Evolutionary conservation across 805 yeast genomes (phyloP).

Genomic region (Candida bentonensis): DNA sequence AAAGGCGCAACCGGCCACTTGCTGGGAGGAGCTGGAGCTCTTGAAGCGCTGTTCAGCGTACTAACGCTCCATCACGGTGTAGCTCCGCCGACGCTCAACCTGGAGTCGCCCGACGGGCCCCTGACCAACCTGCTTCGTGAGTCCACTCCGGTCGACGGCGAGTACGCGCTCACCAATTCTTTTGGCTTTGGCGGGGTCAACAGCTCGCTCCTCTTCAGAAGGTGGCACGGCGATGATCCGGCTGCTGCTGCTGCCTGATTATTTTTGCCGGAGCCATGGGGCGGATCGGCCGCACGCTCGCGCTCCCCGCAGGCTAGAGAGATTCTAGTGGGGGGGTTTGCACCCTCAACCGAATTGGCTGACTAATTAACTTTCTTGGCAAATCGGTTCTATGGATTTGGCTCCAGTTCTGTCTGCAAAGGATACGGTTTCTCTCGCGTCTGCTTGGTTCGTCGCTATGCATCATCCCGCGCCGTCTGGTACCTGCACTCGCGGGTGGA

Average conservation of each 20-base stretch:
- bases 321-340: not conserved
- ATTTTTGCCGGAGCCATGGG: not conserved
- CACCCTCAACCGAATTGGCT: not conserved
- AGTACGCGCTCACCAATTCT: constrained; percentile 68
- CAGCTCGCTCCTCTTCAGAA: constrained; percentile 38
- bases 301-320: not conserved
- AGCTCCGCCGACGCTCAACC: constrained; percentile 74
- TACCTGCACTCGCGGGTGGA: too few relatives aligned
- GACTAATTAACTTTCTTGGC: not conserved
- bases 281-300: not conserved
- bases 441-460: too few relatives aligned
- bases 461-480: too few relatives aligned
- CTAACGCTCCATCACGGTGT: constrained; percentile 41
- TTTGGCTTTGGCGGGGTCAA: constrained; percentile 98
- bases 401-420: too few relatives aligned
- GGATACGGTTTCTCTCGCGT: too few relatives aligned
- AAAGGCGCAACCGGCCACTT: constrained; percentile 92
- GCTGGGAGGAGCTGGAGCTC: constrained; percentile 92
- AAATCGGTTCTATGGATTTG: too few relatives aligned
- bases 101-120: constrained; percentile 34
- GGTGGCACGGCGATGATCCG: not conserved
- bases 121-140: constrained; percentile 46
- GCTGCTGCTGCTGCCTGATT: not conserved
- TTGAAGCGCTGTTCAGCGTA: constrained; percentile 74
- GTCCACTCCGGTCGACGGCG: constrained; percentile 27